Evolutionary conservation across 2,329 filamentous ascomycete species (phyloP), one percentile per base, ranked within the genome.

Genomic region (Arthrobotrys megalospora): DNA sequence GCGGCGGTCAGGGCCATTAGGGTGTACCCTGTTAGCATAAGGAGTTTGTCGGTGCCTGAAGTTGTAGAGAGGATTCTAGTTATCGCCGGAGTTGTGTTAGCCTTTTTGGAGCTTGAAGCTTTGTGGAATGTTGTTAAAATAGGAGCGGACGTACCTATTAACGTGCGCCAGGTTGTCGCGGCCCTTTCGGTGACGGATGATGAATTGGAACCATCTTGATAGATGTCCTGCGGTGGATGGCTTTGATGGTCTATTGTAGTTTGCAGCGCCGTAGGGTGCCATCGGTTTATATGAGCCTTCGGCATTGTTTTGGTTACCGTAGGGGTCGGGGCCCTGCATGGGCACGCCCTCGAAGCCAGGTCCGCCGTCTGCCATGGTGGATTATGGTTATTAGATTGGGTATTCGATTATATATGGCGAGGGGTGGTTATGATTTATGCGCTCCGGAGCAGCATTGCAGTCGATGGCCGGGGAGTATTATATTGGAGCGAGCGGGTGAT

Each of bases 1-100:
- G 87, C 80, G 28, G 86, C 85, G 77, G 87, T 86, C 62, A 86
- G 82, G 68, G 91, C 84, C 78, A 89, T 90, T 68, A 91, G 87
- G 76, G 87, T 85, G 86, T 94, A 95, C 85, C 90, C 89, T 79
- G 91, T 83, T 80, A 91, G 89, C 80, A 91, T 88, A 81, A 94
- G 89, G 79, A 90, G 86, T 60, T 89, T 88, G 85, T 94, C 92
- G 83, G 91, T 89, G 82, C 92, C 91, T 41, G 88, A 84, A 52
- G 91, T 89, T 8, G 91, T 91, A 80, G 89, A 88, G 81, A 93
- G 86, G 82, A 92, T 89, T 80, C 90, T 90, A 82, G 87, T 85
- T 90, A 86, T 83, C 28, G 88, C 87, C 28, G 86, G 79, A 71
- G 81, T 69, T 55, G 70, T 68, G 55, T 72, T 72, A 36, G 34